Base-by-base conservation (phyloP, 2,329 filamentous ascomycete genomes). In the Teratosphaeriaceae sp. region DNA sequence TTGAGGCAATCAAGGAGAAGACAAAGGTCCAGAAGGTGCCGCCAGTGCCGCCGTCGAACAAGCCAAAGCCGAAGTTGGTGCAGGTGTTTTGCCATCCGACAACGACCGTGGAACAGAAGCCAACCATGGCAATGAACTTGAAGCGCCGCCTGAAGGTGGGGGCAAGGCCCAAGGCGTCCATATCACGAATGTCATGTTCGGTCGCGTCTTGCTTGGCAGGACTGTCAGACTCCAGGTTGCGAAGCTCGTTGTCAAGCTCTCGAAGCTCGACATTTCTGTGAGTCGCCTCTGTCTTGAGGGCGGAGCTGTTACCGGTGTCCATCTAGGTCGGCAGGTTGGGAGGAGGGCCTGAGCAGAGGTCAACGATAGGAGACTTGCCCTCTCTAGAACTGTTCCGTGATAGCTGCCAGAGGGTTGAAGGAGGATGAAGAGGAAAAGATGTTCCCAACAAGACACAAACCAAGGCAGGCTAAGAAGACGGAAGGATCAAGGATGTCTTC, bases 51-150 rank as follows among this genome's bases (percentile, higher is more conserved):
- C 24, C 24, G 24, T 27, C 13, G 24, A 8, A 8, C 13, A 27
- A 13, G 24, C 8, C 24, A 13, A 27, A 27, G 24, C 24, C 13
- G 38, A 30, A 30, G 20, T 8, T 38, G 9, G 48, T 43, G 7
- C 51, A 31, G n/a, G 45, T 47, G 35, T 45, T 51, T 16, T 50
- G 42, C 50, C 50, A 53, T 26, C 44, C 37, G 16, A 43, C 38
- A 5, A 49, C 50, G 20, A 50, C 46, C 6, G 49, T 42, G 23
- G 34, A 38, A 2, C 35, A 38, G 33, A 48, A 52, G 39, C 50
- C 47, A n/a, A 50, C 41, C 27, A 52, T 50, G 34, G 46, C 40
- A 11, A 47, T 35, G 16, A 48, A 45, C 24, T 50, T 46, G 42
- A 52, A 50, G 27, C 40, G 42, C 36, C 50, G 42, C 43, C 47